Evolutionary conservation across 2,329 filamentous ascomycete species (phyloP).

Genomic region (Talaromyces sp.): DNA sequence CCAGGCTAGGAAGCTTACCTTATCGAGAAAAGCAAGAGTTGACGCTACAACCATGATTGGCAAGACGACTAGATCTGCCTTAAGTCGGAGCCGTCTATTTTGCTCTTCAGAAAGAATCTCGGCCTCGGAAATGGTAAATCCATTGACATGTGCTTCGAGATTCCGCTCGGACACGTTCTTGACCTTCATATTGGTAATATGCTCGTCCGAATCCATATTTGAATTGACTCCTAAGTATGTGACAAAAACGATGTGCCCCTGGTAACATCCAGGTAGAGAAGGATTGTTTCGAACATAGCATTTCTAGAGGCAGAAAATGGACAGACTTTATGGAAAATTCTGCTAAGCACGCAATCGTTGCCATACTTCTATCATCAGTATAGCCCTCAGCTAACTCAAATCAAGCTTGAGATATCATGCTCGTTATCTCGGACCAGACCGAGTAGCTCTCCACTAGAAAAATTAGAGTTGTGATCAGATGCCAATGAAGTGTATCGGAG

Average conservation of each 20-base stretch:
- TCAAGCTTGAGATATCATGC: background rate
- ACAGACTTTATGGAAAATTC: background rate
- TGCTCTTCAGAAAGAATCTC: background rate
- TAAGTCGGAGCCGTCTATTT: background rate
- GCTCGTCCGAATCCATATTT: background rate
- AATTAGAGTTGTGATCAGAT: background rate
- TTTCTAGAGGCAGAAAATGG: background rate
- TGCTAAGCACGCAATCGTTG: constrained; percentile 5
- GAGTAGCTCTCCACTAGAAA: constrained; percentile 7
- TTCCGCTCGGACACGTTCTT: background rate
- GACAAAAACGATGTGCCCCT: background rate
- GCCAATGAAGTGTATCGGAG: background rate
- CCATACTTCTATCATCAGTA: background rate
- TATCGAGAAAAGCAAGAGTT: constrained; percentile 5
- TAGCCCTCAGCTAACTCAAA: background rate
- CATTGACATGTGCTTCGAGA: background rate
- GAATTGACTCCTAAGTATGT: background rate
- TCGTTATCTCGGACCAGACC: background rate
- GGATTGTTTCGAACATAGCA: background rate
- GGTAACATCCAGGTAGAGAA: background rate
- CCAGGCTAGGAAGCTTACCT: background rate
- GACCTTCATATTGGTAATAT: background rate
- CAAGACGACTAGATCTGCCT: background rate
- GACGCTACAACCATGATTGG: background rate
- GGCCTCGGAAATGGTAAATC: background rate